Evolutionary conservation across 352 stramenopile species (phyloP).

Genomic region (Phytophthora pistaciae): DNA sequence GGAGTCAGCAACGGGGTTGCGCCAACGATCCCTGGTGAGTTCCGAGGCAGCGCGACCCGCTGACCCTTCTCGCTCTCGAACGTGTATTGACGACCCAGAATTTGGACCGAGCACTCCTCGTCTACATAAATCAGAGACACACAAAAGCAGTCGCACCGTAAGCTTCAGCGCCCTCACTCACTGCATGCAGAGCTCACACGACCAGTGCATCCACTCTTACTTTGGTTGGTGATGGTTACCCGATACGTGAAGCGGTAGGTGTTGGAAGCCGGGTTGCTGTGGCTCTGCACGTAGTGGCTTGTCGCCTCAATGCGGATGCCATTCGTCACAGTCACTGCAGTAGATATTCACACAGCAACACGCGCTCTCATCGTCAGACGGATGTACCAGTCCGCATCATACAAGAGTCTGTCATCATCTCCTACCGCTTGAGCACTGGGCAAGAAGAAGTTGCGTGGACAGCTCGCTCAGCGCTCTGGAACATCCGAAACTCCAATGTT

Average conservation of each 20-base stretch:
- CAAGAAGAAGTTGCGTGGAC: conserved; percentile 70
- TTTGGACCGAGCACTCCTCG: conserved; percentile 59
- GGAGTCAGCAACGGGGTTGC: conserved; percentile 68
- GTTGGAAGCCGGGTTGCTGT: conserved; percentile 58
- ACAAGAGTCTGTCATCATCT: background rate
- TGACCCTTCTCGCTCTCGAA: conserved; percentile 79
- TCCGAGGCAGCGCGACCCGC: conserved; percentile 60
- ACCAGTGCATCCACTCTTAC: conserved; percentile 32
- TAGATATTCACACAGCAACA: conserved; percentile 3
- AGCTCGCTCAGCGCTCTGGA: conserved; percentile 67
- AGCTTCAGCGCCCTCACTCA: conserved; percentile 6
- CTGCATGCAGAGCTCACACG: background rate
- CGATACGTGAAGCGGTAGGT: conserved; percentile 84
- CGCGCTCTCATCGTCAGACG: background rate
- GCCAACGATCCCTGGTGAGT: conserved; percentile 79
- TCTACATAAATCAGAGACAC: conserved; percentile 36
- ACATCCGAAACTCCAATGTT: conserved; percentile 7
- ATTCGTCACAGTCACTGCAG: conserved; percentile 71
- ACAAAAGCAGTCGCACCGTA: conserved; percentile 10
- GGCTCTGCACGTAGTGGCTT: conserved; percentile 68
- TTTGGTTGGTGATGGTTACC: conserved; percentile 82
- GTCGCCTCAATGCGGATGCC: conserved; percentile 79
- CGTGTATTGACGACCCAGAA: conserved; percentile 79
- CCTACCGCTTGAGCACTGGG: conserved; percentile 78
- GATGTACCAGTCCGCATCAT: background rate